Evolutionary conservation across 148 eudicot species (phyloP), one percentile per base, ranked within the genome.

Genomic region (Silene latifolia): DNA sequence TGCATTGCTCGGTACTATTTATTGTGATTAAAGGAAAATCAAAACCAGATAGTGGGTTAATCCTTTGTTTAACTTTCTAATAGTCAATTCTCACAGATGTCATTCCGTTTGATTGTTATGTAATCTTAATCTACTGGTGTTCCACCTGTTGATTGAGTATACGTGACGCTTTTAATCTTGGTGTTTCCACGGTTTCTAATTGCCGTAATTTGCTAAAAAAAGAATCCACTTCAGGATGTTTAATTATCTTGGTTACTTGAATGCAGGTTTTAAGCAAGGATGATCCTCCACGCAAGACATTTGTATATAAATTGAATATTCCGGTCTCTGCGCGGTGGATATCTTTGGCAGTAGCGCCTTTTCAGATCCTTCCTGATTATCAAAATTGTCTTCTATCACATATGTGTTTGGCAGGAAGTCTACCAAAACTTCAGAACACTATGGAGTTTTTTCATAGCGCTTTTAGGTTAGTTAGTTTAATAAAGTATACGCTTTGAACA

Each of bases 271-370:
- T 89, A 89, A 92, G 87, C 88, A 86, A 89, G 85, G 98, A 95
- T 86, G 87, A 82, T 64, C 91, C 94, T 73, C 88, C 89, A 62
- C 85, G 87, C 48, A 95, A 83, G 86, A 95, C 99, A 67, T 95
- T 79, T 86, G 96, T 92, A 5, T 95, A 95, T 80, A 88, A 81
- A 78, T 71, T 95, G 82, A 81, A 86, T 74, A 81, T 88, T 76
- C 99, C 99, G 61, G 97, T 92, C 73, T 82, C 94, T 76, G 92
- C 97, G 71, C 87, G 75, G 72, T 95, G 93, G 91, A 90, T 95
- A 82, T 88, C 97, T 76, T 88, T 95, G 82, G 92, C 84, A 19
- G 97, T 95, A 82, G 99, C 94, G 35, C 97, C 93, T 51, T 88
- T 95, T 83, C 94, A 95, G 75, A 87, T 95, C 71, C 77, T 92